A percentile compares a stretch with the other conserved stretches of the same genome.
These are phyloP conservation scores for Salix dunnii DNA, from an alignment of 345 rosid species.

Conservation along the genomic window DNA sequence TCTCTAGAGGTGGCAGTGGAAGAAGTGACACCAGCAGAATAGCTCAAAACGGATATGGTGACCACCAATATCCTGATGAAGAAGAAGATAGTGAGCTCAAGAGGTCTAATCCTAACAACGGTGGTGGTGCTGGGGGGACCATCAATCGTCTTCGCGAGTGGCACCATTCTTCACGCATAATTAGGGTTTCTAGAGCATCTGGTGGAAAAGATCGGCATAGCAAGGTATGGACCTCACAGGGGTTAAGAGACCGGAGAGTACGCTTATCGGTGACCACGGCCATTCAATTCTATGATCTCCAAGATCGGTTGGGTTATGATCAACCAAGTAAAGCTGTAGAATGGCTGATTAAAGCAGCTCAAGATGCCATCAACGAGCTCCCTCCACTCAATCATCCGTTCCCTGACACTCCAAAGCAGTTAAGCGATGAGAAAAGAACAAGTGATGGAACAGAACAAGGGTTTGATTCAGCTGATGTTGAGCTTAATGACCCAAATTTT, in stretches of 20 bases:
- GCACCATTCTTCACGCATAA: slow-evolving; percentile 75
- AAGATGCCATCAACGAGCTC: slow-evolving; percentile 78
- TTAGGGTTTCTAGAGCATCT: slow-evolving; percentile 94
- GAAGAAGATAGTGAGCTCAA: slow-evolving; percentile 53
- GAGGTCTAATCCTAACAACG: slow-evolving; percentile 25
- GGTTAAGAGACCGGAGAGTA: slow-evolving; percentile 83
- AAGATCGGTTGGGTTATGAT: slow-evolving; percentile 89
- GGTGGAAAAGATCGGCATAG: slow-evolving; percentile 99
- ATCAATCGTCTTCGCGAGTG: slow-evolving; percentile 52
- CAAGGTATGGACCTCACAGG: slow-evolving; percentile 92
- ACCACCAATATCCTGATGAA: slow-evolving; percentile 42
- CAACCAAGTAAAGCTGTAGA: slow-evolving; percentile 98
- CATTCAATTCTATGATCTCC: slow-evolving; percentile 87
- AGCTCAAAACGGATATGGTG: slow-evolving; percentile 24
- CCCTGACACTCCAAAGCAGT: slow-evolving; percentile 56
- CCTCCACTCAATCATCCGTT: slow-evolving; percentile 68
- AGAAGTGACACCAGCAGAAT: slow-evolving; percentile 35
- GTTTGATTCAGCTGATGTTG: slow-evolving; percentile 55
- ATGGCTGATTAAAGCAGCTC: slow-evolving; percentile 88
- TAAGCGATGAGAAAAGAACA: slow-evolving; percentile 54
- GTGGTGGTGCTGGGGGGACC: slow-evolving; percentile 24
- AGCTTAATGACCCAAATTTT: slow-evolving; percentile 39
- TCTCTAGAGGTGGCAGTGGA: slow-evolving; percentile 54
- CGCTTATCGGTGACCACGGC: slow-evolving; percentile 88
- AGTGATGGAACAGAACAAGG: slow-evolving; percentile 44